phyloP scores from a whole-genome alignment of 305 asterid genomes.

The Solanum aculeatissimum region DNA sequence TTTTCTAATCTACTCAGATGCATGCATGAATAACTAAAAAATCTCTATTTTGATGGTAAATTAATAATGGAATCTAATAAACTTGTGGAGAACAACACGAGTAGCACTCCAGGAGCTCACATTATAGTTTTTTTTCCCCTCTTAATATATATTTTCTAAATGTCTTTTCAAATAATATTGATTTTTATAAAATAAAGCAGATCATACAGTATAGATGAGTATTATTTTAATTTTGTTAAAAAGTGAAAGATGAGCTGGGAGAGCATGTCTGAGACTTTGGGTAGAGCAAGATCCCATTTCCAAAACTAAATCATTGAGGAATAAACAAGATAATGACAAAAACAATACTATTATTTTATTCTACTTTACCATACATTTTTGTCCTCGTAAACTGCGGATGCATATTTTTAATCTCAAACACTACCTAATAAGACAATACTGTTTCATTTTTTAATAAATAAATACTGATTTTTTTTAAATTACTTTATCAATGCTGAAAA shows the following conservation, averaged over 20 bases:
- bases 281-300: constrained; percentile 6
- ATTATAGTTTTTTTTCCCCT: neutral
- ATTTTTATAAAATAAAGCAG: neutral
- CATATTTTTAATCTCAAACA: neutral
- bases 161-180: neutral
- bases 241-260: constrained; percentile 7
- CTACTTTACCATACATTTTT: neutral
- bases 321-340: constrained; percentile 66
- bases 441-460: neutral
- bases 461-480: neutral
- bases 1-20: neutral
- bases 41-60: neutral
- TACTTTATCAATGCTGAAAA: neutral
- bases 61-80: neutral
- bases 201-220: neutral
- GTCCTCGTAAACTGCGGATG: neutral
- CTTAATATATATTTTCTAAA: neutral
- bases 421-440: neutral
- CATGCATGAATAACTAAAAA: neutral
- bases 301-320: constrained; percentile 17
- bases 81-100: neutral
- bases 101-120: neutral
- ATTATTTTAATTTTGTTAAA: neutral
- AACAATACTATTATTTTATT: constrained; percentile 3
- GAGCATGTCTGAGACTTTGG: constrained; percentile 6